A percentile compares a stretch with the other conserved stretches of the same genome.
These are phyloP conservation scores for Puccinia horiana DNA, from an alignment of 1,284 basidiomycete genomes.

Conservation along the genomic window DNA sequence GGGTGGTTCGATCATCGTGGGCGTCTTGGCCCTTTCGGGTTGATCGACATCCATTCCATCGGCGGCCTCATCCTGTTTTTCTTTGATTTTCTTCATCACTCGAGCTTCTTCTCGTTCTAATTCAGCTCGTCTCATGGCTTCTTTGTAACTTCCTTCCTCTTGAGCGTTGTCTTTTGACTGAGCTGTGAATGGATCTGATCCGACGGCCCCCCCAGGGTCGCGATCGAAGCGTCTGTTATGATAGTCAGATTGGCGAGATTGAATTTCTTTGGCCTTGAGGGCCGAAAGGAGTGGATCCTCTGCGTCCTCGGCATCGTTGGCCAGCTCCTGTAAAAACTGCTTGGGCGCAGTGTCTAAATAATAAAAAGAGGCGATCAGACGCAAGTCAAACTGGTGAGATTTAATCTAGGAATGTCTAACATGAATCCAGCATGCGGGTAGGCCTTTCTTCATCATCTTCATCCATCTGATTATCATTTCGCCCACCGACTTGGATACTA, in stretches of 20 bases:
- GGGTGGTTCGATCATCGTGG: constrained; percentile 52
- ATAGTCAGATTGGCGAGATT: constrained; percentile 90
- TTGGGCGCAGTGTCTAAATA: constrained; percentile 75
- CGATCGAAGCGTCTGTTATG: constrained; percentile 88
- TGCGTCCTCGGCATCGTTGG: constrained; percentile 84
- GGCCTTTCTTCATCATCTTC: constrained; percentile 52
- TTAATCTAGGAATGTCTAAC: constrained; percentile 17
- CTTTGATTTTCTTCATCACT: constrained; percentile 80
- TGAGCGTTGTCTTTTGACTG: constrained; percentile 66
- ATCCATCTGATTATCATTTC: constrained; percentile 36
- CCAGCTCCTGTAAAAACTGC: constrained; percentile 92
- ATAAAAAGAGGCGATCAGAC: constrained; percentile 1
- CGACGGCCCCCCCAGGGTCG: constrained; percentile 61
- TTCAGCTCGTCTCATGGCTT: constrained; percentile 88
- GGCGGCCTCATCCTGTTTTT: constrained; percentile 78
- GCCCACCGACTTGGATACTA: constrained; percentile 43
- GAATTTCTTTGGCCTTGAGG: constrained; percentile 87
- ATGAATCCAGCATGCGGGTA: constrained; percentile 48
- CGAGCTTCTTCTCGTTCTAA: constrained; percentile 90
- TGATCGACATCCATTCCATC: constrained; percentile 74
- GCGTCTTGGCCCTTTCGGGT: constrained; percentile 50
- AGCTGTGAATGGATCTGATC: constrained; percentile 74
- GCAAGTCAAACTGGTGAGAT: not conserved
- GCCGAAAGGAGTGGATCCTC: constrained; percentile 91
- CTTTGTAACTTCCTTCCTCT: constrained; percentile 84